A percentile compares a stretch with the other conserved stretches of the same genome.
These are phyloP conservation scores for Barnettozyma sp. DNA, from an alignment of 805 yeast species.

Conservation along the genomic window DNA sequence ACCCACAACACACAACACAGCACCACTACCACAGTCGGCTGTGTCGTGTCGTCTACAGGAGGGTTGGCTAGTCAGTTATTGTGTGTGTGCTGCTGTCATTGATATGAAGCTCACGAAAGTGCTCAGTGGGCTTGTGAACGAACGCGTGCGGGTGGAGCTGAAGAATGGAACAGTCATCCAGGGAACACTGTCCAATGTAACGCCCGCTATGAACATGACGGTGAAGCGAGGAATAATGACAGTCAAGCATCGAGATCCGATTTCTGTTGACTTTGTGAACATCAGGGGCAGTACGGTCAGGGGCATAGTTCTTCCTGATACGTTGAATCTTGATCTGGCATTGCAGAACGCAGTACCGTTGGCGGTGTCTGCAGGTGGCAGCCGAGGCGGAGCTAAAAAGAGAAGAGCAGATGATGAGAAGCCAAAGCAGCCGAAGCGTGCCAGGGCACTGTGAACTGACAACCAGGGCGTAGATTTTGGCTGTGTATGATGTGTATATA, in stretches of 20 bases:
- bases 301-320: constrained; percentile 78
- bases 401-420: constrained; percentile 22
- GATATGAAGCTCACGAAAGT: constrained; percentile 64
- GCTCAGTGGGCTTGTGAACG: constrained; percentile 77
- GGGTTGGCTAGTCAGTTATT: too few relatives aligned
- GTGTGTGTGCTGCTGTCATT: not conserved
- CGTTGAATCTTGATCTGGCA: constrained; percentile 62
- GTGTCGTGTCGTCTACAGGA: too few relatives aligned
- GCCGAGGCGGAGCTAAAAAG: constrained; percentile 16
- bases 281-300: constrained; percentile 87
- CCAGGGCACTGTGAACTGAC: constrained; percentile 25
- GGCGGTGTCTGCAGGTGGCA: too few relatives aligned
- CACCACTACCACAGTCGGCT: not conserved
- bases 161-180: constrained; percentile 84
- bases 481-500: too few relatives aligned
- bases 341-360: constrained; percentile 36
- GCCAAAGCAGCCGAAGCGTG: constrained; percentile 23
- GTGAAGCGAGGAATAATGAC: constrained; percentile 76
- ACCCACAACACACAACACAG: not conserved
- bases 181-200: constrained; percentile 78
- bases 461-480: too few relatives aligned
- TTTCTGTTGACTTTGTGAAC: constrained; percentile 67
- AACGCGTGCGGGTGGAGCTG: constrained; percentile 83
- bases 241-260: constrained; percentile 61
- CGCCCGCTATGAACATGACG: constrained; percentile 88